These are phyloP conservation scores for Pezicula neosporulosa DNA, from an alignment of 2,329 filamentous ascomycete species.

Conservation along the genomic window DNA sequence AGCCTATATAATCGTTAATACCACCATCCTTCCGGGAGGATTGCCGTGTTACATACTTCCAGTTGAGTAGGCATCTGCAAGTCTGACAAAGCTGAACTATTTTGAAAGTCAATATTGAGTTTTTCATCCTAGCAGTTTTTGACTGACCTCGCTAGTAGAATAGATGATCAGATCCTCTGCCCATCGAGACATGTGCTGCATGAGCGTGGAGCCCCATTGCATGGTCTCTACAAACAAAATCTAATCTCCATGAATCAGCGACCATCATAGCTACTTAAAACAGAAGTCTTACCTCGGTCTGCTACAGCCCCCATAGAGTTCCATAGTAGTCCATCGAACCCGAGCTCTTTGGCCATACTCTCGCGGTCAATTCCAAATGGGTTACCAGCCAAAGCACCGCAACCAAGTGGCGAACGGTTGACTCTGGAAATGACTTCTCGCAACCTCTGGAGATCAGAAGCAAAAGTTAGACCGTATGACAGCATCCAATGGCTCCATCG, in stretches of 20 bases:
- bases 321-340: slow-evolving; percentile 70
- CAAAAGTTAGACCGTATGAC: slow-evolving; percentile 69
- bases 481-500: slow-evolving; percentile 82
- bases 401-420: slow-evolving; percentile 48
- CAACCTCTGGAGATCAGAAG: slow-evolving; percentile 72
- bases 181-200: slow-evolving; percentile 77
- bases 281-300: slow-evolving; percentile 39
- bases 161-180: slow-evolving; percentile 86
- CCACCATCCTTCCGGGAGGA: slow-evolving; percentile 9
- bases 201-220: slow-evolving; percentile 75
- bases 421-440: slow-evolving; percentile 71
- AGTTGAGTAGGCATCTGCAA: slow-evolving; percentile 78
- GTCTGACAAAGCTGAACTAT: slow-evolving; percentile 72
- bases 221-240: slow-evolving; percentile 79
- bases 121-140: neutral
- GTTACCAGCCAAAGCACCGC: slow-evolving; percentile 70
- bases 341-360: slow-evolving; percentile 74
- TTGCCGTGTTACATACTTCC: slow-evolving; percentile 48
- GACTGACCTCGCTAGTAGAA: slow-evolving; percentile 46
- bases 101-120: neutral
- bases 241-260: slow-evolving; percentile 42
- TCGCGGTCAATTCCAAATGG: slow-evolving; percentile 79
- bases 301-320: slow-evolving; percentile 76
- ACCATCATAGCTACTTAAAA: neutral
- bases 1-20: slow-evolving; percentile 4